Base-by-base conservation (phyloP, 257 asterid species). In the Euphrasia confusa region DNA sequence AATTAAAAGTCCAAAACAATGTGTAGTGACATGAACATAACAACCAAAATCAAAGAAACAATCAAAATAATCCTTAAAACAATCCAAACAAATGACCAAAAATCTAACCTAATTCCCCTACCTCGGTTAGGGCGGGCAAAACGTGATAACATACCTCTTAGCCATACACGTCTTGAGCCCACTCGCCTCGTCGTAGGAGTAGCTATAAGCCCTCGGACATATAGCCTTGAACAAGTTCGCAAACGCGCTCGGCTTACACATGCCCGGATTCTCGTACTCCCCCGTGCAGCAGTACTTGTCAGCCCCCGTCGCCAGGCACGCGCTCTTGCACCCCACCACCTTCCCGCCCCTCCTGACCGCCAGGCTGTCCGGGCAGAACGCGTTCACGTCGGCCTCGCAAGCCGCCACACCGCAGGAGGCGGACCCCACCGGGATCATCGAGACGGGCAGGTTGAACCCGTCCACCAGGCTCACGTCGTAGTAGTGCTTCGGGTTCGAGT, bases 401-500 rank as follows among this genome's bases (percentile, higher is more conserved):
- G 84, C 93, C 14, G 95, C 95, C 64, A 79, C 78, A 5, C 88
- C 90, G 10, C 96, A 85, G 11, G 78, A 81, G 1, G 10, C 61
- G 2, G 63, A 71, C 0, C 84, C 88, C 28, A 77, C 80, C 6
- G 93, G 96, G 1, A 74, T 63, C 95, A 85, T 77, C 32, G 88
- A 65, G 66, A 79, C 84, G 3, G 97, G 95, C 11, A 83, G 68
- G 65, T 90, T 90, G 71, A 81, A 87, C 0, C 97, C 96, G 56
- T 90, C 93, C 9, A 90, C 95, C 47, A 90, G 73, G 67, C 95
- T 90, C 58, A 87, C 95, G 63, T 87, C 97, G 65, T 84, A 87
- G 77, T 76, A 90, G 58, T 90, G 95, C 47, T 54, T 24, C 12
- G 80, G 76, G 17, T 83, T 78, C 14, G 66, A 45, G 5, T 14